Base-by-base conservation (phyloP, 2,329 filamentous ascomycete species). In the Trichoderma asperellum region DNA sequence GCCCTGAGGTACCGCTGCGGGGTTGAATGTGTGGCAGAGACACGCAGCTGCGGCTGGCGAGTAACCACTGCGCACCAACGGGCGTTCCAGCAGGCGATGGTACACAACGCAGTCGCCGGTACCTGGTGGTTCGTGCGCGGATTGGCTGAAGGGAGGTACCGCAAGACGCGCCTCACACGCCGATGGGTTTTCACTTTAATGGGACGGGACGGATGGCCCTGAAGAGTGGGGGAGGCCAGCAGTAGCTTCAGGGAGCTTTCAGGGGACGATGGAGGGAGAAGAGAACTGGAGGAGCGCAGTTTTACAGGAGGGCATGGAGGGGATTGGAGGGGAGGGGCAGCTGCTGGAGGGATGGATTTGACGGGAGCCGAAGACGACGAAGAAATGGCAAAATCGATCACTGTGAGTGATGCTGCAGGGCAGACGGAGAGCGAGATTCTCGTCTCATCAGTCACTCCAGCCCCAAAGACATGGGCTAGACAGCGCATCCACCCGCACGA, bases 241-340 rank as follows among this genome's bases (percentile, higher is more conserved):
- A n/a, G 55, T 16, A 16, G 8, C 52, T 57, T 21, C 55, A 11
- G 27, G 21, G 29, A 12, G 61, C 47, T 24, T 4, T 37, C 27
- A 29, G 37, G 47, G 34, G 61, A 56, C 12, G 47, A 2, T 37
- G 40, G 55, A 49, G 34, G 34, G 47, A 40, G 55, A 14, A 37
- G 62, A 53, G 63, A 59, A 56, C 52, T 65, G 52, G 62, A 56
- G 62, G 62, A 65, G 62, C 10, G 6, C 16, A 2, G 37, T 32
- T 32, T 27, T 63, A 60, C n/a, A 29, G 47, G 49, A 53, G 60
- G 52, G 62, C 43, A 64, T 53, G 53, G 34, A 53, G 60, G 60
- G 57, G 27, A 24, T 24, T 24, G 24, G 24, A 24, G 24, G 24
- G 32, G 43, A 21, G n/a, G 43, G 43, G 43, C 6, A 7, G 43